Conservation (phyloP, 331 rosid genomes). For the Rosa hybrid region DNA sequence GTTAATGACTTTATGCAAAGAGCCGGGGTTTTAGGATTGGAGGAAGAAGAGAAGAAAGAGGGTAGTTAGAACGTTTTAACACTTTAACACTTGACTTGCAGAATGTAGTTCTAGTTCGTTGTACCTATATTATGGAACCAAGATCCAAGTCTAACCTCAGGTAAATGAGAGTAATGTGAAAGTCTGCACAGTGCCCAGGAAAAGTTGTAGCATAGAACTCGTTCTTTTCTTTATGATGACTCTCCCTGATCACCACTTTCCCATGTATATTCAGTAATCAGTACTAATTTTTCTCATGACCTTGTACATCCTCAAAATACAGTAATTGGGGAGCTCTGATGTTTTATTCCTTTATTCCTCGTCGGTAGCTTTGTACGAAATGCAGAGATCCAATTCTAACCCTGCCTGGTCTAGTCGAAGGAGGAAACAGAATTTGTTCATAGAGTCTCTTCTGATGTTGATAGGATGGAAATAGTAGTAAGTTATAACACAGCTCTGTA, state of each 20-base stretch:
- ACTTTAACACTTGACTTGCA: background rate
- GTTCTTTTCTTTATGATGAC: background rate
- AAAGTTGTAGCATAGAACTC: background rate
- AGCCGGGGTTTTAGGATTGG: constrained; percentile 9
- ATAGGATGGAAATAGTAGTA: too few relatives aligned
- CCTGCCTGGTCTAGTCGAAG: background rate
- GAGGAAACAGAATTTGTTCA: background rate
- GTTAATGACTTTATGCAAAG: background rate
- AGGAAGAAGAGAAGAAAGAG: background rate
- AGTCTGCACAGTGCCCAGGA: background rate
- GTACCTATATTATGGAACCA: background rate
- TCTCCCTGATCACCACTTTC: background rate
- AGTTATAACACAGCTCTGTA: too few relatives aligned
- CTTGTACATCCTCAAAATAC: background rate
- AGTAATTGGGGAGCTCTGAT: background rate
- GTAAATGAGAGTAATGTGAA: background rate
- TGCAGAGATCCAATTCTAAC: background rate
- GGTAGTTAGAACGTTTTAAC: background rate
- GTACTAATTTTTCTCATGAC: background rate
- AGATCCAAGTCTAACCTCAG: background rate
- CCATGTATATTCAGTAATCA: background rate
- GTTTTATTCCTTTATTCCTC: background rate
- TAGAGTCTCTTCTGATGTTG: too few relatives aligned
- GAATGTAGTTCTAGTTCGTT: constrained; percentile 11
- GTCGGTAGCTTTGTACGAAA: background rate